Percentiles rank a stretch among this genome's conserved stretches.
These are phyloP conservation scores for Daedaleopsis sinensis DNA, from an alignment of 768 basidiomycete species.

Conservation along the genomic window DNA sequence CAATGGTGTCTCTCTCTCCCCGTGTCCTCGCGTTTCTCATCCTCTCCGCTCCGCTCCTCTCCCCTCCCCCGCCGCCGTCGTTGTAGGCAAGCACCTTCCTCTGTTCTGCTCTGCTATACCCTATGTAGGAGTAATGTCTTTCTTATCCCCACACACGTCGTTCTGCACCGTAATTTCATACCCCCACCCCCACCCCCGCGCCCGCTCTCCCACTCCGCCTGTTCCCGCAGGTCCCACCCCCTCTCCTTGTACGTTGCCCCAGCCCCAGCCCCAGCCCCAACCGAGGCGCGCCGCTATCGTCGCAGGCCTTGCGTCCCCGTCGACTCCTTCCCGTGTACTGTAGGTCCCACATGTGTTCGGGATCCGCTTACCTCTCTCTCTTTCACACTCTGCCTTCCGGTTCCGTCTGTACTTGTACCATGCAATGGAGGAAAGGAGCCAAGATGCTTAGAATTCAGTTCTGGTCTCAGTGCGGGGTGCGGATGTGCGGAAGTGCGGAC, in stretches of 20 bases:
- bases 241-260: background rate
- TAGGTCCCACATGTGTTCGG: background rate
- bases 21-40: too few relatives aligned
- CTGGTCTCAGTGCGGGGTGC: background rate
- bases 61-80: background rate
- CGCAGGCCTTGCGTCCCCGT: too few relatives aligned
- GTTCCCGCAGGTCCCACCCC: background rate
- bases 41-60: too few relatives aligned
- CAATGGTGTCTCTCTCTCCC: too few relatives aligned
- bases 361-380: conserved; percentile 3
- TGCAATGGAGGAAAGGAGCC: conserved; percentile 9
- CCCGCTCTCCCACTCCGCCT: background rate
- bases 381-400: background rate
- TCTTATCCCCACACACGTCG: conserved; percentile 19
- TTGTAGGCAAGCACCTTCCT: background rate
- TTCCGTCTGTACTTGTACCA: background rate
- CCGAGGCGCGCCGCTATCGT: too few relatives aligned
- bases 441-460: background rate
- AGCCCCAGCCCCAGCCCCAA: background rate
- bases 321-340: conserved; percentile 6
- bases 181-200: background rate
- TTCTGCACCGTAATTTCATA: conserved; percentile 14
- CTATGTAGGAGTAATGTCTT: conserved; percentile 22
- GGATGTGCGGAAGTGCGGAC: too few relatives aligned
- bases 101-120: conserved; percentile 2